These are phyloP conservation scores for Phytopythium ostracodes DNA, from an alignment of 352 stramenopile genomes.

Conservation along the genomic window DNA sequence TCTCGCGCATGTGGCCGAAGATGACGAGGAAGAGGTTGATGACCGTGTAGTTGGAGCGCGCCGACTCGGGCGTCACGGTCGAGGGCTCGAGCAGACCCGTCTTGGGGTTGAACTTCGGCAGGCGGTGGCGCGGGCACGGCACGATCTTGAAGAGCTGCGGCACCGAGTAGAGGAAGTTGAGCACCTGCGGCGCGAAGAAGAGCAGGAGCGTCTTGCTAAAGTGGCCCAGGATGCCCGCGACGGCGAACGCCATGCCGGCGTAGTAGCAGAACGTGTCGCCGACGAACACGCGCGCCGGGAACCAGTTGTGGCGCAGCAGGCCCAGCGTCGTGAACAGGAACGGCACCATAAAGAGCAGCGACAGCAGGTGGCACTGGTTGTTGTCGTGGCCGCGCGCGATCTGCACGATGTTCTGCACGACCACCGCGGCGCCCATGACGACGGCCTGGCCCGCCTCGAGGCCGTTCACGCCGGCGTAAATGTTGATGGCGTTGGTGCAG, in stretches of 20 bases:
- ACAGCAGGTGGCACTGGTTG: slow-evolving; percentile 93
- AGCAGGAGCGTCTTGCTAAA: slow-evolving; percentile 98
- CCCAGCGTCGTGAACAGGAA: slow-evolving; percentile 93
- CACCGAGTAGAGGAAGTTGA: slow-evolving; percentile 99
- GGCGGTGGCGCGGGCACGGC: slow-evolving; percentile 95
- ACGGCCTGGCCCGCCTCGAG: slow-evolving; percentile 95
- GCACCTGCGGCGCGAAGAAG: slow-evolving; percentile 97
- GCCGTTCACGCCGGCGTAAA: slow-evolving; percentile 99
- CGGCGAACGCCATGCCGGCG: slow-evolving; percentile 98
- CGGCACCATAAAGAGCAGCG: slow-evolving; percentile 95
- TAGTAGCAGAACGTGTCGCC: slow-evolving; percentile 99
- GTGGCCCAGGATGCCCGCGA: slow-evolving; percentile 94
- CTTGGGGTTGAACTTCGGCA: slow-evolving; percentile 93
- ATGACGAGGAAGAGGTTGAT: slow-evolving; percentile 86
- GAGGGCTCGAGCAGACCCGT: slow-evolving; percentile 92
- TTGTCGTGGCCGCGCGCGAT: slow-evolving; percentile 84
- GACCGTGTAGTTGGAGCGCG: slow-evolving; percentile 83
- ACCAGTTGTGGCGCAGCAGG: slow-evolving; percentile 97
- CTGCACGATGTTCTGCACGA: slow-evolving; percentile 95
- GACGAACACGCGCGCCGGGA: slow-evolving; percentile 96
- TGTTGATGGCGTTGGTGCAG: slow-evolving; percentile 99
- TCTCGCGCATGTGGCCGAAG: slow-evolving; percentile 82
- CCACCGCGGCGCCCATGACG: slow-evolving; percentile 91
- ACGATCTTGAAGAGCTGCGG: slow-evolving; percentile 98
- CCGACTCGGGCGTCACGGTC: slow-evolving; percentile 85